Conservation (phyloP, 495 filamentous ascomycete species). For the Talaromyces borbonicus region DNA sequence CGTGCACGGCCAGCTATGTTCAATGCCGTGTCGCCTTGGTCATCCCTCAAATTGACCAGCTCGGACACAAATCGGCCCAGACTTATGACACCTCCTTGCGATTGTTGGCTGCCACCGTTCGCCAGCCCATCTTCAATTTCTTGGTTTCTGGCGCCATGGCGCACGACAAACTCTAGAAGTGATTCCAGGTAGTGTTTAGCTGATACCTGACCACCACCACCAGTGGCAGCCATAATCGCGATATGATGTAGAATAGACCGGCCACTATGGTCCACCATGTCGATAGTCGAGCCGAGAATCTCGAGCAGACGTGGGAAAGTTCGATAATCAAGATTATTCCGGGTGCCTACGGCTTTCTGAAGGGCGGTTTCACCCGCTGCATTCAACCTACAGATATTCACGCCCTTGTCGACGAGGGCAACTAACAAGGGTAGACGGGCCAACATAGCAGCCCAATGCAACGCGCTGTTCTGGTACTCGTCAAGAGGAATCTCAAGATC, state of each 20-base stretch:
- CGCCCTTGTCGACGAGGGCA: constrained; percentile 70
- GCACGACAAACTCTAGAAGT: constrained; percentile 84
- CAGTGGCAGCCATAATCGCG: constrained; percentile 85
- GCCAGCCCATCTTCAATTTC: constrained; percentile 18
- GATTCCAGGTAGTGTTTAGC: constrained; percentile 91
- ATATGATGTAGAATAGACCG: constrained; percentile 94
- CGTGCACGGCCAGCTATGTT: constrained; percentile 87
- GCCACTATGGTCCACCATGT: constrained; percentile 77
- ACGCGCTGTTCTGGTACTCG: constrained; percentile 70
- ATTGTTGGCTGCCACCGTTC: constrained; percentile 22
- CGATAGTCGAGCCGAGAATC: constrained; percentile 80
- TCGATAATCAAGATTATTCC: constrained; percentile 79
- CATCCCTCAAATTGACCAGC: constrained; percentile 88
- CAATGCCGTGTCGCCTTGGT: constrained; percentile 85
- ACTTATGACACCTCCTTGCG: constrained; percentile 53
- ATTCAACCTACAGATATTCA: constrained; percentile 80
- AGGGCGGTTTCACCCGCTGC: constrained; percentile 80
- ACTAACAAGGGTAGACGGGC: constrained; percentile 72
- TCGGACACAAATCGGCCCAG: constrained; percentile 88
- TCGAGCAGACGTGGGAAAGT: constrained; percentile 80
- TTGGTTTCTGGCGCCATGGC: constrained; percentile 60
- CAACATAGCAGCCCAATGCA: constrained; percentile 96
- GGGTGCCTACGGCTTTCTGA: constrained; percentile 77
- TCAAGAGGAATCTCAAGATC: constrained; percentile 91
- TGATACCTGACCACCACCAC: constrained; percentile 66